Evolutionary conservation across 1,284 basidiomycete genomes (phyloP).

Genomic region (Ganoderma multipileum): DNA sequence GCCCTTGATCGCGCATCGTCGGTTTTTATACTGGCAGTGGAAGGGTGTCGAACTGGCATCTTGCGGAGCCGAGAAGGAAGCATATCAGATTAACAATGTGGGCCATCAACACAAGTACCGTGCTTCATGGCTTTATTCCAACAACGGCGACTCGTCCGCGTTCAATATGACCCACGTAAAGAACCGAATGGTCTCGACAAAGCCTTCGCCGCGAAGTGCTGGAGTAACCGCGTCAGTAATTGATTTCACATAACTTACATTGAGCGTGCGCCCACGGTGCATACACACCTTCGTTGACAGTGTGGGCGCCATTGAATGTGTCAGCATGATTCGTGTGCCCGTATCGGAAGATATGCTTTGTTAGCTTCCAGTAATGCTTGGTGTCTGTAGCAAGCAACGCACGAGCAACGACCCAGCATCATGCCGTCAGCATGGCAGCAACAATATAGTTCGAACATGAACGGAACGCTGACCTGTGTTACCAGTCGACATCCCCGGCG

Average conservation of each 20-base stretch:
- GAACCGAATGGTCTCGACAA: conserved; percentile 54
- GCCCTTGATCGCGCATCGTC: neutral
- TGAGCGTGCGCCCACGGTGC: conserved; percentile 6
- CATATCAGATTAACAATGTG: neutral
- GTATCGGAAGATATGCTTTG: conserved; percentile 56
- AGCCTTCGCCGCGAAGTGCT: conserved; percentile 48
- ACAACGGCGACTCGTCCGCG: conserved; percentile 45
- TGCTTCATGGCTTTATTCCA: conserved; percentile 15
- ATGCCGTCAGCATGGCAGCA: neutral
- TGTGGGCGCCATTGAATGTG: conserved; percentile 56
- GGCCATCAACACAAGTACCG: neutral
- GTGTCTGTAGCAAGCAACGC: conserved; percentile 45
- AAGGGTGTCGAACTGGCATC: neutral
- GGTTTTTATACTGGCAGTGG: neutral
- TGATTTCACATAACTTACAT: neutral
- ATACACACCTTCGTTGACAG: conserved; percentile 52
- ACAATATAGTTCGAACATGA: neutral
- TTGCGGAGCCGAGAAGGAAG: neutral
- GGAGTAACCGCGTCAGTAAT: neutral
- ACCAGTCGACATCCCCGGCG: conserved; percentile 35
- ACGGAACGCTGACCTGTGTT: conserved; percentile 23
- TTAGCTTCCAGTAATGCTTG: conserved; percentile 55
- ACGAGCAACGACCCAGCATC: neutral
- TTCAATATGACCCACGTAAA: conserved; percentile 55
- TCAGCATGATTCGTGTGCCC: conserved; percentile 43